A percentile compares a stretch with the other conserved stretches of the same genome.
Evolutionary conservation across 2,329 filamentous ascomycete species (phyloP).

Genomic region (Alternaria tenuissima): DNA sequence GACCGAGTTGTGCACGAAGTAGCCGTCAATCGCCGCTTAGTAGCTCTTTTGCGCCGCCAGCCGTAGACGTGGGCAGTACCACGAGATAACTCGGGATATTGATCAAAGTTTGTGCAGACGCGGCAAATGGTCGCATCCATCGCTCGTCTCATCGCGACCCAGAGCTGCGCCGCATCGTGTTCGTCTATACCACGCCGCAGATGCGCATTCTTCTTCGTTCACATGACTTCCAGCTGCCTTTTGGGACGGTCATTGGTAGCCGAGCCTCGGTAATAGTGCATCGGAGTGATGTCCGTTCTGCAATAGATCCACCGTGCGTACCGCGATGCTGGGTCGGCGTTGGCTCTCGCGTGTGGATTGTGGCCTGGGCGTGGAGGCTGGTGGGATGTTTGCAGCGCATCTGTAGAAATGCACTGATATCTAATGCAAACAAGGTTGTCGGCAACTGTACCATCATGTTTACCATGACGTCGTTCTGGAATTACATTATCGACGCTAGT

Average conservation of each 20-base stretch:
- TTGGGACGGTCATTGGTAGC: slow-evolving; percentile 8
- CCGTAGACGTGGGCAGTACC: neutral
- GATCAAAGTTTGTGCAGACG: slow-evolving; percentile 6
- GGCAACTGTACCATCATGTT: neutral
- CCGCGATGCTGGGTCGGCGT: slow-evolving; percentile 22
- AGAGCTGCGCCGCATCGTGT: slow-evolving; percentile 5
- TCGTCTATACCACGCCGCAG: slow-evolving; percentile 10
- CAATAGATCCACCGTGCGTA: slow-evolving; percentile 14
- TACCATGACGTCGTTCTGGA: neutral
- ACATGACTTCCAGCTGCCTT: slow-evolving; percentile 19
- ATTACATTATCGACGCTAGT: neutral
- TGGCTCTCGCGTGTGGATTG: slow-evolving; percentile 11
- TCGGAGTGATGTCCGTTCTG: slow-evolving; percentile 23
- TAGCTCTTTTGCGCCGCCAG: neutral
- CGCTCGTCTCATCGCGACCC: neutral
- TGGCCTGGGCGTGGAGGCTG: neutral
- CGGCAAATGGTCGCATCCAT: neutral
- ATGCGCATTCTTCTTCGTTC: slow-evolving; percentile 9
- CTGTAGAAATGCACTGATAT: neutral
- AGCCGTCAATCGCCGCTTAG: neutral
- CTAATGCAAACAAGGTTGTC: neutral
- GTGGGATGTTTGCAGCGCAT: neutral
- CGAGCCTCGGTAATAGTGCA: slow-evolving; percentile 26
- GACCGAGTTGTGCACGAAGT: neutral
- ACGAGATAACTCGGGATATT: neutral